Conservation (phyloP, 2,329 filamentous ascomycete species). For the Pseudogymnoascus sp. region DNA sequence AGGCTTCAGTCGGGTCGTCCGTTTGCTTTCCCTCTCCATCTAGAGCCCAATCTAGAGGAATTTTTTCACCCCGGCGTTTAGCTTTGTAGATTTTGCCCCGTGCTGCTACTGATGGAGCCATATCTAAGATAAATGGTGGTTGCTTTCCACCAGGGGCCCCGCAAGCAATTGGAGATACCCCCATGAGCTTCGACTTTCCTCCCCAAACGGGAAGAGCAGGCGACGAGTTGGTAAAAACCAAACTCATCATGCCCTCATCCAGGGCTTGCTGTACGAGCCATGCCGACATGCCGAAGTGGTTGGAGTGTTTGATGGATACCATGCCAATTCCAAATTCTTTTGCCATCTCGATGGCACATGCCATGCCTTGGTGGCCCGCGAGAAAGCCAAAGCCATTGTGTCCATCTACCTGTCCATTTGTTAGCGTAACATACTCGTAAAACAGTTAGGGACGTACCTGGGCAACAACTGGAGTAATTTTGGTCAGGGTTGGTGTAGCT, state of each 20-base stretch:
- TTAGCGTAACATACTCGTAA: slow-evolving; percentile 23
- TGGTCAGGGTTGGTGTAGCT: slow-evolving; percentile 50
- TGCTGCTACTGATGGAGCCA: slow-evolving; percentile 24
- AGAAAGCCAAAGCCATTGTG: slow-evolving; percentile 72
- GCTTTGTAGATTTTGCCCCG: slow-evolving; percentile 25
- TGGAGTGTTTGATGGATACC: slow-evolving; percentile 68
- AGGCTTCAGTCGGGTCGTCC: slow-evolving; percentile 19
- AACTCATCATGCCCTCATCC: slow-evolving; percentile 60
- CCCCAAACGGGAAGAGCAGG: slow-evolving; percentile 31
- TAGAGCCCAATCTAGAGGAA: slow-evolving; percentile 23
- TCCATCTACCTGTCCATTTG: slow-evolving; percentile 43
- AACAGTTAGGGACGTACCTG: slow-evolving; percentile 40
- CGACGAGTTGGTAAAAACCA: slow-evolving; percentile 32
- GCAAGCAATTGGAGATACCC: slow-evolving; percentile 39
- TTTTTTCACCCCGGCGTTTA: slow-evolving; percentile 21
- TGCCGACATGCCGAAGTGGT: slow-evolving; percentile 78
- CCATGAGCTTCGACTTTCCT: slow-evolving; percentile 27
- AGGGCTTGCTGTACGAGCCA: slow-evolving; percentile 75
- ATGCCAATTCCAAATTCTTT: slow-evolving; percentile 64
- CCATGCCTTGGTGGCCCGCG: slow-evolving; percentile 60
- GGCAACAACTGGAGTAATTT: slow-evolving; percentile 65
- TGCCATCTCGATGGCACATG: slow-evolving; percentile 60
- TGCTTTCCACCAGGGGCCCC: slow-evolving; percentile 59
- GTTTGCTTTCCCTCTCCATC: slow-evolving; percentile 21
- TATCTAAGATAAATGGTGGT: slow-evolving; percentile 49